Evolutionary conservation across 1,139 yeast genomes (phyloP).

Genomic region (Taphrina wiesneri): DNA sequence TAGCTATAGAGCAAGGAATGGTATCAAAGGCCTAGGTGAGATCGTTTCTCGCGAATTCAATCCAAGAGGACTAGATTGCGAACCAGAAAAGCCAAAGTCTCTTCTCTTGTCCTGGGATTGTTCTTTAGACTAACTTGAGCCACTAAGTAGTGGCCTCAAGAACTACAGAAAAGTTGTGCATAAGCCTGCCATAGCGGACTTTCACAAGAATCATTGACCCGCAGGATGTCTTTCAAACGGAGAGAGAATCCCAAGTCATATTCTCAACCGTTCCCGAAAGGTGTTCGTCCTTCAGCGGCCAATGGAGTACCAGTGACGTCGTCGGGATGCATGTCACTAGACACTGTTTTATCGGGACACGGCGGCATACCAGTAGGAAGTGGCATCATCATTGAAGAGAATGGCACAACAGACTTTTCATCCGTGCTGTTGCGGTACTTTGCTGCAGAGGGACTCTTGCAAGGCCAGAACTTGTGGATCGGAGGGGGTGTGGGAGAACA

Average conservation of each 20-base stretch:
- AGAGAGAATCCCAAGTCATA: conserved; percentile 18
- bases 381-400: conserved; percentile 72
- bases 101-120: too few species aligned
- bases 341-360: conserved; percentile 65
- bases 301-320: conserved; percentile 35
- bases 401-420: conserved; percentile 85
- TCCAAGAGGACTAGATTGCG: too few species aligned
- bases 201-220: not conserved
- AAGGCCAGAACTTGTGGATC: conserved; percentile 52
- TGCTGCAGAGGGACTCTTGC: conserved; percentile 78
- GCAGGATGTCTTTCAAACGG: conserved; percentile 23
- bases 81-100: too few species aligned
- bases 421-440: conserved; percentile 70
- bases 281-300: conserved; percentile 35
- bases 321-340: conserved; percentile 49
- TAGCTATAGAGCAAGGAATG: too few species aligned
- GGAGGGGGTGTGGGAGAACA: conserved; percentile 62
- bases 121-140: too few species aligned
- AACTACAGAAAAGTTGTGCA: too few species aligned
- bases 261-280: conserved; percentile 7
- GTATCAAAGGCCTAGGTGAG: too few species aligned
- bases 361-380: conserved; percentile 83
- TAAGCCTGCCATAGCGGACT: too few species aligned
- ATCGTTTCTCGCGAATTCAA: too few species aligned
- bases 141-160: too few species aligned